These are phyloP conservation scores for Aspergillus funiculosus DNA, from an alignment of 495 filamentous ascomycete genomes.

Conservation along the genomic window DNA sequence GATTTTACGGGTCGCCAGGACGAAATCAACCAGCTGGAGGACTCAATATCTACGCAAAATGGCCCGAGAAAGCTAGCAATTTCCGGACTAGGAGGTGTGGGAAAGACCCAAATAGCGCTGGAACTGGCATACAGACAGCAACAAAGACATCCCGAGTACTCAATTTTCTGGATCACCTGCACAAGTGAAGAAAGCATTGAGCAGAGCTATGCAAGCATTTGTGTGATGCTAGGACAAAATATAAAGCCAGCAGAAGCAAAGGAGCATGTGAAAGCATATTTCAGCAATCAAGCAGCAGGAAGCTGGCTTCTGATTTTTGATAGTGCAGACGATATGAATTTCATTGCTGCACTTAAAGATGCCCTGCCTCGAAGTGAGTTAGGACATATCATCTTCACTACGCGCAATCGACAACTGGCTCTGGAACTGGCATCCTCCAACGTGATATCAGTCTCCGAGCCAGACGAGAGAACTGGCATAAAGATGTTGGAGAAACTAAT, in stretches of 20 bases:
- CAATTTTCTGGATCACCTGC: slow-evolving; percentile 6
- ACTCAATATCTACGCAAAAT: neutral
- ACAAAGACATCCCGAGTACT: slow-evolving; percentile 17
- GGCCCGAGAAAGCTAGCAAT: slow-evolving; percentile 21
- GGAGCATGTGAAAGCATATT: neutral
- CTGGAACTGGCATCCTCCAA: neutral
- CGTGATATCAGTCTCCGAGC: neutral
- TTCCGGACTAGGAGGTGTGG: slow-evolving; percentile 36
- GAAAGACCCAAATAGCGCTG: slow-evolving; percentile 40
- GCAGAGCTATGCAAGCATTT: neutral
- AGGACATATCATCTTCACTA: slow-evolving; percentile 7
- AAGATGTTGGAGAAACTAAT: neutral
- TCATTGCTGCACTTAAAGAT: neutral
- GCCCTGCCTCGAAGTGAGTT: neutral
- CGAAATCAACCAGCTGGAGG: slow-evolving; percentile 12
- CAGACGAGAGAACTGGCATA: neutral
- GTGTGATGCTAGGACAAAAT: neutral
- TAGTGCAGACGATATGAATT: slow-evolving; percentile 2
- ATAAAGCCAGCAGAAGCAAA: neutral
- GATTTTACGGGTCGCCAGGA: slow-evolving; percentile 23
- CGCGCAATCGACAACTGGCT: slow-evolving; percentile 3
- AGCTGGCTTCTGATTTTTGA: slow-evolving; percentile 9
- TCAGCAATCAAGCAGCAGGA: neutral
- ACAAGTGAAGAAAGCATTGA: slow-evolving; percentile 3
- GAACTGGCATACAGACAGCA: slow-evolving; percentile 28